phyloP scores from a whole-genome alignment of 2,329 filamentous ascomycete genomes.

The Monilinia vaccinii-corymbosi region DNA sequence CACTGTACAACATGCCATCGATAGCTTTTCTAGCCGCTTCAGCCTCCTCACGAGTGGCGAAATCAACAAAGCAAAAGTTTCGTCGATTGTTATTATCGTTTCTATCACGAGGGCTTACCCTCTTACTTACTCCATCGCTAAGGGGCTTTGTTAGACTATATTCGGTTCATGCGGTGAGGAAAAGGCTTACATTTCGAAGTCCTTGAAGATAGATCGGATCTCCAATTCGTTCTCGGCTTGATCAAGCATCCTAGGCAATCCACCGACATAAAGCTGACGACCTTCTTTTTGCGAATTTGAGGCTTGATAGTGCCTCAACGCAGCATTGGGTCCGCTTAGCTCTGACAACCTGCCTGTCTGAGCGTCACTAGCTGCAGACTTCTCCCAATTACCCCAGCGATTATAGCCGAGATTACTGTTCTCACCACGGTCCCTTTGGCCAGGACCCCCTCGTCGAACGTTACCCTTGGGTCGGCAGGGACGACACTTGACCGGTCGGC shows the following conservation, averaged over 20 bases:
- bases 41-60: neutral
- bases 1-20: neutral
- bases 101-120: neutral
- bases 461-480: neutral
- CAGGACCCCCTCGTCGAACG: neutral
- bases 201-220: neutral
- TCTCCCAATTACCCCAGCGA: neutral
- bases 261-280: neutral
- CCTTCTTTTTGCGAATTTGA: neutral
- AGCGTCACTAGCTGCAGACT: neutral
- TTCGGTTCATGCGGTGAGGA: neutral
- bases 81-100: neutral
- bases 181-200: neutral
- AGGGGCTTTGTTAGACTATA: rapidly evolving
- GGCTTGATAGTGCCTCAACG: neutral
- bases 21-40: neutral
- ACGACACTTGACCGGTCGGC: neutral
- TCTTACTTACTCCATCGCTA: neutral
- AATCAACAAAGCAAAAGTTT: constrained; percentile 1
- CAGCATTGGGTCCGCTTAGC: neutral
- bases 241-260: constrained; percentile 1
- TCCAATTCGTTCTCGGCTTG: neutral
- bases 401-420: neutral
- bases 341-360: neutral
- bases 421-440: neutral